A percentile compares a stretch with the other conserved stretches of the same genome.
phyloP scores from a whole-genome alignment of 2,329 filamentous ascomycete species.

The Tolypocladium sp. region DNA sequence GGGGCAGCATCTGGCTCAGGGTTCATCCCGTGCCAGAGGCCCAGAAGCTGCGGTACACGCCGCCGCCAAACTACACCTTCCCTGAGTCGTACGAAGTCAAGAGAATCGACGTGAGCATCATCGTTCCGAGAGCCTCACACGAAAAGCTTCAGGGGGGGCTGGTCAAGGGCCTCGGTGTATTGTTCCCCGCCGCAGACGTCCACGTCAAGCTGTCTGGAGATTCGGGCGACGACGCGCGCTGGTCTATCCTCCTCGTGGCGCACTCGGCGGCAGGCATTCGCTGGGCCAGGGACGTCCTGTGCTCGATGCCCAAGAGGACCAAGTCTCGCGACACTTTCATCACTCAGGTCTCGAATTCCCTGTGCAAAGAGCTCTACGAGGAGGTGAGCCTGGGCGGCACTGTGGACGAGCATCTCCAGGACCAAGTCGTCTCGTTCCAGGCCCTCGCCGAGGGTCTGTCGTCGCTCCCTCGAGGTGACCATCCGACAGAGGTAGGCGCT shows the following conservation, averaged over 20 bases:
- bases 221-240: conserved; percentile 38
- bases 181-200: conserved; percentile 35
- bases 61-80: conserved; percentile 9
- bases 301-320: conserved; percentile 30
- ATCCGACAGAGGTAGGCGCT: conserved; percentile 4
- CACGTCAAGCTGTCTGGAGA: conserved; percentile 39
- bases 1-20: conserved; percentile 35
- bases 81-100: conserved; percentile 26
- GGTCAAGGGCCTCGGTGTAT: conserved; percentile 23
- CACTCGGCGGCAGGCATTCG: conserved; percentile 33
- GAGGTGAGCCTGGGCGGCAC: conserved; percentile 35
- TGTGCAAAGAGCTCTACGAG: conserved; percentile 34
- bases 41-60: conserved; percentile 25
- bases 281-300: conserved; percentile 39
- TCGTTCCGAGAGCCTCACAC: conserved; percentile 37
- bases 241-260: conserved; percentile 50
- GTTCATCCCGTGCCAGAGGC: conserved; percentile 22
- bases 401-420: conserved; percentile 50
- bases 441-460: conserved; percentile 44
- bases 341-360: conserved; percentile 31
- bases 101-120: conserved; percentile 39
- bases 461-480: conserved; percentile 27
- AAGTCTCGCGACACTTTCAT: conserved; percentile 18
- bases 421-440: conserved; percentile 53
- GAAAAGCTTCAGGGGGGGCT: conserved; percentile 30